Percentiles rank a stretch among this genome's conserved stretches.
Evolutionary conservation across 1,284 basidiomycete species (phyloP).

Genomic region (Schizopora paradoxa): DNA sequence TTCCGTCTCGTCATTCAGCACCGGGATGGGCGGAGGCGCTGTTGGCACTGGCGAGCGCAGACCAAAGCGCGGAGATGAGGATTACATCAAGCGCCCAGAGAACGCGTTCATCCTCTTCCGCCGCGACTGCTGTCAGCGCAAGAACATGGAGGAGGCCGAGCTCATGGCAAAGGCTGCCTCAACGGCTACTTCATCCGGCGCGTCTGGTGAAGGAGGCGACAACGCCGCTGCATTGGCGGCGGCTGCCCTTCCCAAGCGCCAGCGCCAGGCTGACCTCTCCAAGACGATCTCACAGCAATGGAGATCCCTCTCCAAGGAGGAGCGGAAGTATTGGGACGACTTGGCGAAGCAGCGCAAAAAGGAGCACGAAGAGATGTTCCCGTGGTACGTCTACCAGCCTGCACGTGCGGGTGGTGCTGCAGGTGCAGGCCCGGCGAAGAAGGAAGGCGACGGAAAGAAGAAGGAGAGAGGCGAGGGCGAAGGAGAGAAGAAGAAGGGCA

Average conservation of each 20-base stretch:
- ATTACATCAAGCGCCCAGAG: slow-evolving; percentile 75
- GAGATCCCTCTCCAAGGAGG: slow-evolving; percentile 56
- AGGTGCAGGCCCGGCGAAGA: slow-evolving; percentile 37
- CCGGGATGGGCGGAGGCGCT: slow-evolving; percentile 62
- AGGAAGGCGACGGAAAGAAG: slow-evolving; percentile 41
- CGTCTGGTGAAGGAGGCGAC: slow-evolving; percentile 32
- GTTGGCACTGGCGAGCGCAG: slow-evolving; percentile 53
- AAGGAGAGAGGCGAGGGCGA: slow-evolving; percentile 40
- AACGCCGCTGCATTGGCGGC: slow-evolving; percentile 38
- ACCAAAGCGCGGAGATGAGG: slow-evolving; percentile 72
- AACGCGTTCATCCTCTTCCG: slow-evolving; percentile 80
- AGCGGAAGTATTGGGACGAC: slow-evolving; percentile 60
- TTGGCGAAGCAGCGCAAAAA: slow-evolving; percentile 53
- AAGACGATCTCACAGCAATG: slow-evolving; percentile 76
- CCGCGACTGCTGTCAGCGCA: slow-evolving; percentile 57
- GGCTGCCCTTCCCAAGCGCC: slow-evolving; percentile 37
- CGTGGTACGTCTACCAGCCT: slow-evolving; percentile 72
- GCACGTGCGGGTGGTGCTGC: slow-evolving; percentile 60
- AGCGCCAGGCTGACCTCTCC: slow-evolving; percentile 56
- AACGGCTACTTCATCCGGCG: too few species aligned
- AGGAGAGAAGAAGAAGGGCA: slow-evolving; percentile 35
- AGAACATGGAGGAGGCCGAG: slow-evolving; percentile 46
- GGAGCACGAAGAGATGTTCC: slow-evolving; percentile 59
- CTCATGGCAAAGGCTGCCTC: too few species aligned
- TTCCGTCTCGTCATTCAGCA: slow-evolving; percentile 40